phyloP scores from a whole-genome alignment of 2,329 filamentous ascomycete genomes.

The Fusarium sp. region DNA sequence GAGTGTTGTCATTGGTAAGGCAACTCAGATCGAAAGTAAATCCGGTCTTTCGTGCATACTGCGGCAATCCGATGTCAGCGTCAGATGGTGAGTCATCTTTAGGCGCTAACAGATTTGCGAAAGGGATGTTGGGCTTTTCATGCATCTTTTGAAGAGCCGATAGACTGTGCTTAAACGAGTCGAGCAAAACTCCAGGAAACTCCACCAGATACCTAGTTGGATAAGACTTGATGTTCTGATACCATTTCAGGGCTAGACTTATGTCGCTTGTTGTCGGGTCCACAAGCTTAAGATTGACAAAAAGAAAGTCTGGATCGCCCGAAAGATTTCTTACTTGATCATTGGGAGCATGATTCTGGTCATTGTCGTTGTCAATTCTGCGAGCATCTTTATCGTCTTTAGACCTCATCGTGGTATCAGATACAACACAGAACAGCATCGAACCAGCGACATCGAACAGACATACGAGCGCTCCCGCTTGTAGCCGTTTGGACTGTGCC shows the following conservation, averaged over 20 bases:
- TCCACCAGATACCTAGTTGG: not conserved
- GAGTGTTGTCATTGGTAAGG: not conserved
- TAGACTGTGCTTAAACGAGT: slow-evolving; percentile 6
- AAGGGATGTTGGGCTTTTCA: not conserved
- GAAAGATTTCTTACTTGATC: not conserved
- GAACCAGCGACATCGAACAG: not conserved
- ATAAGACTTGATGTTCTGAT: not conserved
- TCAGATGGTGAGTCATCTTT: not conserved
- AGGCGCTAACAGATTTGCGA: not conserved
- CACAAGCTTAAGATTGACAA: slow-evolving; percentile 1
- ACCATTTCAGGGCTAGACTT: not conserved
- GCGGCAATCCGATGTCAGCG: not conserved
- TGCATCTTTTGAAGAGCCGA: not conserved
- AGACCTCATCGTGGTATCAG: not conserved
- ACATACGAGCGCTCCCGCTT: not conserved
- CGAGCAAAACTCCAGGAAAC: slow-evolving; percentile 2
- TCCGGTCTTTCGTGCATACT: not conserved
- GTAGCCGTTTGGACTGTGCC: not conserved
- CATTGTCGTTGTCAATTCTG: not conserved
- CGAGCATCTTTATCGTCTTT: not conserved
- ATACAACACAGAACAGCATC: not conserved
- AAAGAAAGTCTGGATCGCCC: not conserved
- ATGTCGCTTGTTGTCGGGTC: not conserved
- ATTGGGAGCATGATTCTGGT: not conserved
- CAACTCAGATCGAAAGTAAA: not conserved